Base-by-base conservation (phyloP, 179 eudicot species). In the Carnegiea gigantea region DNA sequence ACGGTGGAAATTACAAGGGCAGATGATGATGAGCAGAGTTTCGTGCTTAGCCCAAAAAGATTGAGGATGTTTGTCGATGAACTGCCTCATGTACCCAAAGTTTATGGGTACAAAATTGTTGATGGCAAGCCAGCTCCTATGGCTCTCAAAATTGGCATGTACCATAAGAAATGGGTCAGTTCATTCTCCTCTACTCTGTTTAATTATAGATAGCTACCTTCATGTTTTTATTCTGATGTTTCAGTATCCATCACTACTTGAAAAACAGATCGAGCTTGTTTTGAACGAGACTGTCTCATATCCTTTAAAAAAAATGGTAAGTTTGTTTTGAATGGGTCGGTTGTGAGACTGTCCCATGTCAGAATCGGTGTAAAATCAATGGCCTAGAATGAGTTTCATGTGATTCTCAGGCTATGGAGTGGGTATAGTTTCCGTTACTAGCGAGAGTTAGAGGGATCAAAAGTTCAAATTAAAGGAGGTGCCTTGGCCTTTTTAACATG, bases 21-120 rank as follows among this genome's bases (percentile, higher is more conserved):
- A 30, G 73, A 68, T 28, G 73, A 68, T 20, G 75, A 26, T n/a
- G 28, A 73, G n/a, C n/a, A 21, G 11, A 73, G 26, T 18, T 33
- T 84, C 23, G 30, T 82, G 64, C 65, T 60, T 5, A 77, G 43
- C 28, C 30, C 24, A 0, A 13, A 71, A 0, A n/a, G 53, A 62
- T 51, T 93, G 86, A 79, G 67, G 84, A 89, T 88, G 92, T 93
- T 91, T 65, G 97, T 92, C 2, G 95, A 93, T 80, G 84, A 90
- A 81, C 86, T 93, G 78, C 92, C 92, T 24, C 79, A 83, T 53
- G 77, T 92, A 70, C 97, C 95, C 67, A 92, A 87, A 81, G 64
- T 93, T 72, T 81, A 70, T 72, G 95, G 91, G 18, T 93, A 82
- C 77, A 40, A 65, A 36, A 13, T 81, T 49, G 71, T 75, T 75